Evolutionary conservation across 345 rosid species (phyloP), one percentile per base, ranked within the genome.

Genomic region (Salix arbutifolia): DNA sequence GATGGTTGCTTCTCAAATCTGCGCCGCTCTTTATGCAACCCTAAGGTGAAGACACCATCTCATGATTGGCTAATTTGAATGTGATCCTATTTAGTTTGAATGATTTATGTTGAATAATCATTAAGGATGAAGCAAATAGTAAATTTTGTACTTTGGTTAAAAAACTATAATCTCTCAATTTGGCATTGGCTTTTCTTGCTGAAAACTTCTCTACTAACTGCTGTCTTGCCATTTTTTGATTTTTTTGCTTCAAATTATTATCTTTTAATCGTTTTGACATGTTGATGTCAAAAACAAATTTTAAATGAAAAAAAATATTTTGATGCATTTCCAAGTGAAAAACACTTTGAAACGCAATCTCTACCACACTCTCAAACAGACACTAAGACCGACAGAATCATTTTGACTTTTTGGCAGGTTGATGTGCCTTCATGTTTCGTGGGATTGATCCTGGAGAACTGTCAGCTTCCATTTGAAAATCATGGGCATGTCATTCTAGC

Each of bases 401-500:
- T 61, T 23, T 61, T 42, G 30, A 16, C 8, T 31, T 3, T n/a
- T 23, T 37, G 21, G 50, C 74, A 76, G 79, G 79, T 76, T 19
- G 79, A 76, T 19, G 79, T 76, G 46, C 79, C 79, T 14, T 69
- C 79, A 3, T 70, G 60, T 69, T 76, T 76, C 61, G 79, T 69
- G 58, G 79, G 79, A 19, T 69, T 76, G 44, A 58, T 76, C 46
- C 48, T 76, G 30, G 79, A 76, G 44, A 60, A 76, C 23, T 76
- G 79, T n/a, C n/a, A 76, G 26, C 79, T 76, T 19, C 79, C 79
- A 58, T 76, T 61, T 69, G 69, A 67, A 30, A 76, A 76, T 76
- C 79, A 76, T 69, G 79, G 79, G 17, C 79, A 76, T 58, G 79
- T 76, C 70, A 58, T 76, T 31, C 69, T 76, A 38, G 79, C 69